phyloP scores from a whole-genome alignment of 495 filamentous ascomycete genomes.

The Cryomyces minteri region DNA sequence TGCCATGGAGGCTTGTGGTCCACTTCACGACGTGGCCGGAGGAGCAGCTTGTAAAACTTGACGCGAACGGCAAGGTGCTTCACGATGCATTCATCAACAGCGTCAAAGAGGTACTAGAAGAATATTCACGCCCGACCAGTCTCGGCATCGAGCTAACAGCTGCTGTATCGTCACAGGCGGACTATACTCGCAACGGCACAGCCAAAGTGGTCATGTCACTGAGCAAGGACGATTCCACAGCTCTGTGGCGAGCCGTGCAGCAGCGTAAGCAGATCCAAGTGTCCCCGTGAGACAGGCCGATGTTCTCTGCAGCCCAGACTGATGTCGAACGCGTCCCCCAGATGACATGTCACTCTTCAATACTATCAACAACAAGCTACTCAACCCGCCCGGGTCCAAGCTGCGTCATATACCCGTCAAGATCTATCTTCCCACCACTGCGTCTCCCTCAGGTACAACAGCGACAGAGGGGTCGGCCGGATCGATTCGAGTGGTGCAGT shows the following conservation, averaged over 20 bases:
- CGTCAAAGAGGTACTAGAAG: constrained; percentile 54
- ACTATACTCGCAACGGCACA: constrained; percentile 78
- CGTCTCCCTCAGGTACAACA: constrained; percentile 12
- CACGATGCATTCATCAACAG: constrained; percentile 85
- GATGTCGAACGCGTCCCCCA: constrained; percentile 12
- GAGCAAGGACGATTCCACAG: constrained; percentile 70
- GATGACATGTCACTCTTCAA: constrained; percentile 58
- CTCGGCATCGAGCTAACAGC: neutral
- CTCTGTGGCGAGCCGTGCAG: constrained; percentile 70
- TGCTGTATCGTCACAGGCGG: constrained; percentile 34
- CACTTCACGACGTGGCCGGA: constrained; percentile 62
- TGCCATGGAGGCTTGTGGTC: constrained; percentile 58
- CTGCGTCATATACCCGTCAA: constrained; percentile 72
- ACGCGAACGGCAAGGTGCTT: constrained; percentile 37
- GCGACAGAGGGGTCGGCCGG: constrained; percentile 24
- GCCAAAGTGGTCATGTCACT: constrained; percentile 87
- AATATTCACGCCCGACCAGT: neutral
- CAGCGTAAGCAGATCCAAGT: constrained; percentile 35
- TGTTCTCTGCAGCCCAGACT: neutral
- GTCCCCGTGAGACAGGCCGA: neutral
- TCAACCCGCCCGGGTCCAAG: constrained; percentile 50
- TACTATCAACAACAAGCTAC: constrained; percentile 56
- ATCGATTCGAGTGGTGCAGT: constrained; percentile 22
- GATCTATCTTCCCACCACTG: constrained; percentile 63
- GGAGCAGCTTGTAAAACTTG: constrained; percentile 45